Evolutionary conservation across 352 stramenopile species (phyloP).

Genomic region (Globisporangium lucens): DNA sequence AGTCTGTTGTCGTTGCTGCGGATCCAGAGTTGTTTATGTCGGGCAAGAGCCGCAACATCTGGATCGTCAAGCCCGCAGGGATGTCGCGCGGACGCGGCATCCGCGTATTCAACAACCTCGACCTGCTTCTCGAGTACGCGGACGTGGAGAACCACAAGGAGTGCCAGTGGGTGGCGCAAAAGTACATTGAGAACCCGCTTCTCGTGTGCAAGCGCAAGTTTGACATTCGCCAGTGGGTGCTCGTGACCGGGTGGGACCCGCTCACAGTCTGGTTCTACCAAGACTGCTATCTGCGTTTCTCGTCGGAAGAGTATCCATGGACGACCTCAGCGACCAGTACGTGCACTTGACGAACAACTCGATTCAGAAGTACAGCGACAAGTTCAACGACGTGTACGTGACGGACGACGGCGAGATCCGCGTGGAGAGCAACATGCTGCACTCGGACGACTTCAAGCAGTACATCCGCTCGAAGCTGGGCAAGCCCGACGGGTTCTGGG

Average conservation of each 20-base stretch:
- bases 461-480: slow-evolving; percentile 36
- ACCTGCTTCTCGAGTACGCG: slow-evolving; percentile 77
- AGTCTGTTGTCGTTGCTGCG: background rate
- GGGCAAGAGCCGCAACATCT: slow-evolving; percentile 75
- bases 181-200: slow-evolving; percentile 89
- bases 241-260: slow-evolving; percentile 92
- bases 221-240: slow-evolving; percentile 91
- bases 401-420: slow-evolving; percentile 60
- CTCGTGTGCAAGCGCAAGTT: slow-evolving; percentile 89
- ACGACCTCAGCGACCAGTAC: slow-evolving; percentile 85
- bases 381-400: slow-evolving; percentile 80
- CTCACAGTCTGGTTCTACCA: slow-evolving; percentile 92
- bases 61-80: slow-evolving; percentile 92
- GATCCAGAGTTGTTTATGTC: background rate
- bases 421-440: slow-evolving; percentile 71
- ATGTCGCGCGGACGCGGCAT: slow-evolving; percentile 87
- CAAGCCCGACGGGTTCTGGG: slow-evolving; percentile 33
- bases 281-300: slow-evolving; percentile 92
- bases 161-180: slow-evolving; percentile 85
- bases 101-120: slow-evolving; percentile 83
- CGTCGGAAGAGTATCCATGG: slow-evolving; percentile 78
- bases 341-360: slow-evolving; percentile 94
- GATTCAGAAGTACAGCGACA: slow-evolving; percentile 91
- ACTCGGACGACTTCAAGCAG: slow-evolving; percentile 72
- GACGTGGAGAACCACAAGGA: slow-evolving; percentile 87